Evolutionary conservation across 2,329 filamentous ascomycete genomes (phyloP).

Genomic region (Neopestalotiopsis sp.): DNA sequence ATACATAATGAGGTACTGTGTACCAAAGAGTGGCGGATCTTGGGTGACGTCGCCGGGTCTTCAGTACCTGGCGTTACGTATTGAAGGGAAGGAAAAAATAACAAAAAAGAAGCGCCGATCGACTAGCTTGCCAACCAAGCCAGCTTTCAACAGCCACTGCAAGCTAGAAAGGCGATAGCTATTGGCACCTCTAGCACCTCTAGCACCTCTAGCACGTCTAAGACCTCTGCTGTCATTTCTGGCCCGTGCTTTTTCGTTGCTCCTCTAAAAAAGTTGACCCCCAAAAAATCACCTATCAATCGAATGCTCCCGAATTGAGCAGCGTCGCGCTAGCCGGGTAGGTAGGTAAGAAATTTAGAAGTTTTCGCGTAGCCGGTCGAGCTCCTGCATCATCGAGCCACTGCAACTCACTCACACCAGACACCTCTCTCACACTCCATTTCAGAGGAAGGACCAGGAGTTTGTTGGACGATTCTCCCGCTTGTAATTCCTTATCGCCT

Average conservation of each 20-base stretch:
- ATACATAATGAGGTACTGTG: neutral
- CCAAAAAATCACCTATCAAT: neutral
- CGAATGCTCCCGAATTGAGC: slow-evolving; percentile 1
- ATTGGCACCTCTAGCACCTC: too few relatives aligned
- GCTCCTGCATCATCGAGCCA: slow-evolving; percentile 20
- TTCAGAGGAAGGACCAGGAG: neutral
- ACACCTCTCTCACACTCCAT: neutral
- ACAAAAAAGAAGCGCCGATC: neutral
- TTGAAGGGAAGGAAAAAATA: neutral
- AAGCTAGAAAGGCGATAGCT: neutral
- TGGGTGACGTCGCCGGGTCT: neutral
- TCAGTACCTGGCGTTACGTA: neutral
- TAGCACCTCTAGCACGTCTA: too few relatives aligned
- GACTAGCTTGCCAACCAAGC: too few relatives aligned
- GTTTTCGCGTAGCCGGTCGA: slow-evolving; percentile 16
- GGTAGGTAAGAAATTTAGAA: slow-evolving; percentile 14
- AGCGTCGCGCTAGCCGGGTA: slow-evolving; percentile 11
- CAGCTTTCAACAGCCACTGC: neutral
- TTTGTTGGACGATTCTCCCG: neutral
- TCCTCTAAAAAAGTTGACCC: neutral
- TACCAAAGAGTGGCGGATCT: neutral
- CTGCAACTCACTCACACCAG: slow-evolving; percentile 4
- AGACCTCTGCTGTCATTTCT: neutral
- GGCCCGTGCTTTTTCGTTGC: neutral
- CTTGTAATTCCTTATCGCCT: neutral